Evolutionary conservation across 352 stramenopile genomes (phyloP).

Genomic region (Peronospora farinosa): DNA sequence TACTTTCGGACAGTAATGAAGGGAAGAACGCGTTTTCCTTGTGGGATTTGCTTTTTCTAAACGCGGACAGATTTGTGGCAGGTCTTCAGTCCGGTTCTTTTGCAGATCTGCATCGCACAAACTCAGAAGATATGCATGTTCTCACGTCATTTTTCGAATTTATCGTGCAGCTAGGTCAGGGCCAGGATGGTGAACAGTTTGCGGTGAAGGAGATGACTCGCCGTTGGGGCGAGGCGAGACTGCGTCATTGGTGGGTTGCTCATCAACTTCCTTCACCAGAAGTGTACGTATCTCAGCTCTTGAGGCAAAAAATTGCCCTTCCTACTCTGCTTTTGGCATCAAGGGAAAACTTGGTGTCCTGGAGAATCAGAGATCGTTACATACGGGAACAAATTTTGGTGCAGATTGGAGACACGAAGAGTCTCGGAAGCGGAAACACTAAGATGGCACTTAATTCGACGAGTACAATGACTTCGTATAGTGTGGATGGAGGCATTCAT

Average conservation of each 20-base stretch:
- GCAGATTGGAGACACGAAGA: constrained; percentile 17
- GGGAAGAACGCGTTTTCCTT: constrained; percentile 16
- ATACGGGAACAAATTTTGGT: constrained; percentile 48
- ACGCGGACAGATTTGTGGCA: constrained; percentile 34
- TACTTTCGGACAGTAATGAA: constrained; percentile 11
- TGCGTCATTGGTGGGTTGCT: constrained; percentile 52
- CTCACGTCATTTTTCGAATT: constrained; percentile 54
- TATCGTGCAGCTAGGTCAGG: constrained; percentile 39
- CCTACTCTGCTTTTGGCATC: constrained; percentile 43
- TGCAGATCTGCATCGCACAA: constrained; percentile 19
- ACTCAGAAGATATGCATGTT: constrained; percentile 36
- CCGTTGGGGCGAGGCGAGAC: constrained; percentile 45
- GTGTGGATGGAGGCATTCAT: constrained; percentile 44
- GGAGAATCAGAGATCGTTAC: constrained; percentile 50
- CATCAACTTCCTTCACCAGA: constrained; percentile 35
- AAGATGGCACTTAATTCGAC: not conserved
- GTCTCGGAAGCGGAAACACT: not conserved
- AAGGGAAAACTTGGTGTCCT: constrained; percentile 64
- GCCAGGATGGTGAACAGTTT: constrained; percentile 20
- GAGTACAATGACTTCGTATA: constrained; percentile 9
- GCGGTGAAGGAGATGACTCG: constrained; percentile 29
- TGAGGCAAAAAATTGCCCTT: constrained; percentile 42
- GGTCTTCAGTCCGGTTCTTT: constrained; percentile 36
- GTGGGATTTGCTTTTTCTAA: constrained; percentile 48
- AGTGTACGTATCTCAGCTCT: constrained; percentile 32